phyloP scores from a whole-genome alignment of 176 grass and related monocot species.

The Poa annua region DNA sequence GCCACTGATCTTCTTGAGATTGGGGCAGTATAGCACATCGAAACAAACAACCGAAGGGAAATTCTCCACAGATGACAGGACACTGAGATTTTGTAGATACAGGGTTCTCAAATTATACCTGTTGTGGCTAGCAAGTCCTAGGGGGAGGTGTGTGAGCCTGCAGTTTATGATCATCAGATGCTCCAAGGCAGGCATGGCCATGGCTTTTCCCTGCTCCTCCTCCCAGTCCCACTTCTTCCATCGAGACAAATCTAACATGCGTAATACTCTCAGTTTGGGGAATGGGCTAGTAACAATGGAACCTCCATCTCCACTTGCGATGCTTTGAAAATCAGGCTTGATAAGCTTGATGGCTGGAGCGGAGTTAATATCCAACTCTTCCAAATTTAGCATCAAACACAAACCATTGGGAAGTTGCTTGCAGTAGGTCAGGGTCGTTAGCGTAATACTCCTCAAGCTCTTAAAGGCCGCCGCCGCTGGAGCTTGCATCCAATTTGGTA shows the following conservation, averaged over 20 bases:
- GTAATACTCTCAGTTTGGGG: accelerated
- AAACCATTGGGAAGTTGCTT: background rate
- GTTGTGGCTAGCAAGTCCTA: background rate
- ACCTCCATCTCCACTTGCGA: background rate
- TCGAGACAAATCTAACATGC: accelerated
- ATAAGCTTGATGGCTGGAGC: background rate
- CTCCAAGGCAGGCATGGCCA: conserved; percentile 14
- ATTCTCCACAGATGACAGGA: background rate
- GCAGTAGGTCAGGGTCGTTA: background rate
- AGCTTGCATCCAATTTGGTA: conserved; percentile 10
- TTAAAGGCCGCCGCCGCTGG: background rate
- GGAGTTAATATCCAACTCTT: accelerated
- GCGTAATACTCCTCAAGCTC: background rate
- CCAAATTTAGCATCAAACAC: background rate
- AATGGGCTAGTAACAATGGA: background rate
- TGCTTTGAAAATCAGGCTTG: background rate
- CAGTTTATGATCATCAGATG: accelerated
- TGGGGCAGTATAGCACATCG: background rate
- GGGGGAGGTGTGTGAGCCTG: background rate
- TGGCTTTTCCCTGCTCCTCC: background rate
- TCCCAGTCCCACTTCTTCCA: conserved; percentile 41
- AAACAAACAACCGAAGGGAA: background rate
- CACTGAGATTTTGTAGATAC: accelerated
- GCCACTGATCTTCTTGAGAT: background rate
- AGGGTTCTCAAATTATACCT: background rate